Conservation (phyloP, 1,284 basidiomycete genomes). For the Thecaphora thlaspeos region DNA sequence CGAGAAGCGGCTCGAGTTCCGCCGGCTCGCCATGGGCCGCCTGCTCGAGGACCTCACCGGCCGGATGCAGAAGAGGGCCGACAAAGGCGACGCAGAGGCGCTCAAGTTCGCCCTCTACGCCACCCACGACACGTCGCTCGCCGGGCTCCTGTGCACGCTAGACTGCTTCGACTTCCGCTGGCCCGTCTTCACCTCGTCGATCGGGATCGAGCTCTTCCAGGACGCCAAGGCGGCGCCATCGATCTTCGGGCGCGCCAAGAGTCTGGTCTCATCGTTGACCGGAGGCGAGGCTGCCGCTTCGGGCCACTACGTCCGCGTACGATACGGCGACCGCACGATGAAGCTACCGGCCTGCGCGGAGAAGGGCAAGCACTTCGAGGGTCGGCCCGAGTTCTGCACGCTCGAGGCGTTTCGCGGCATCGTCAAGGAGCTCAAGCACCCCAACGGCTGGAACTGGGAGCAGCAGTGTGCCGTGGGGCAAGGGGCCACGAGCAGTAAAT, state of each 20-base stretch:
- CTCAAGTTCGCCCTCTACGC: slow-evolving; percentile 61
- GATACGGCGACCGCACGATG: slow-evolving; percentile 73
- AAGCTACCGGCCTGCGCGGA: slow-evolving; percentile 69
- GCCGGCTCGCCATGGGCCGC: slow-evolving; percentile 73
- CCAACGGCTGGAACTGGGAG: slow-evolving; percentile 41
- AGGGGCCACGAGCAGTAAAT: slow-evolving; percentile 36
- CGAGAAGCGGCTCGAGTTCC: slow-evolving; percentile 65
- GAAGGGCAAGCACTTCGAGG: slow-evolving; percentile 69
- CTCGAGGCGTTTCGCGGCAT: slow-evolving; percentile 66
- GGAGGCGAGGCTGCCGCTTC: slow-evolving; percentile 9
- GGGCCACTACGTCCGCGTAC: slow-evolving; percentile 65
- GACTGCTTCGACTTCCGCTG: slow-evolving; percentile 75
- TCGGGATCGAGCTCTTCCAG: slow-evolving; percentile 49
- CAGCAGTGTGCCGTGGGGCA: slow-evolving; percentile 45
- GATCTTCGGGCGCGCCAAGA: slow-evolving; percentile 8
- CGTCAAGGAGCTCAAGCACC: slow-evolving; percentile 42
- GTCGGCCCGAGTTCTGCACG: slow-evolving; percentile 74
- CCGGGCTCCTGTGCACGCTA: slow-evolving; percentile 68
- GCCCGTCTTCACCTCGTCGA: slow-evolving; percentile 47
- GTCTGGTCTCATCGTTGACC: slow-evolving; percentile 3
- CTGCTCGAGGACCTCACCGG: slow-evolving; percentile 67
- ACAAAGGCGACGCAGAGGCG: slow-evolving; percentile 24
- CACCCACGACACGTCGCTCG: slow-evolving; percentile 69
- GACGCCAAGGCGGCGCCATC: slow-evolving; percentile 18
- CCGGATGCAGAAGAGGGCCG: slow-evolving; percentile 62